Conservation (phyloP, 2,329 filamentous ascomycete genomes). For the Pyricularia sp. region DNA sequence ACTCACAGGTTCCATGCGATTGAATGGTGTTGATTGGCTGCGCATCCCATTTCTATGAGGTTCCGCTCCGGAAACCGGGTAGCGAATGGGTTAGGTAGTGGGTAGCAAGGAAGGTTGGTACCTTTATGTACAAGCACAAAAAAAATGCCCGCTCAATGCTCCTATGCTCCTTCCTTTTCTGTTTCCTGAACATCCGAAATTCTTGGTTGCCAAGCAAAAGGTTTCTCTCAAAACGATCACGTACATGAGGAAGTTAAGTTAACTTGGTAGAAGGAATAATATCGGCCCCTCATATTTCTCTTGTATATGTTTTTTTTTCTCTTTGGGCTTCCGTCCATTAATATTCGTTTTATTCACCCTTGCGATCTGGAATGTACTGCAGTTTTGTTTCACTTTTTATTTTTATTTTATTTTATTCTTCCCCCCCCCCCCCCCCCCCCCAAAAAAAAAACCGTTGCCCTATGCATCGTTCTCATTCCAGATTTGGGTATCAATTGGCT, state of each 20-base stretch:
- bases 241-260: neutral
- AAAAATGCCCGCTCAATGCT: neutral
- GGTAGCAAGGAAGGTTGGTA: neutral
- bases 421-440: too few species aligned
- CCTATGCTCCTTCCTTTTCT: neutral
- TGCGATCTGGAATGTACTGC: neutral
- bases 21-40: neutral
- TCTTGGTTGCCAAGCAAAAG: neutral
- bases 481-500: neutral
- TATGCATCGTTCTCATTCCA: neutral
- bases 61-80: neutral
- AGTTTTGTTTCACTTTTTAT: neutral
- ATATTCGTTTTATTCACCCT: neutral
- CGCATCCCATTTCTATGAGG: neutral
- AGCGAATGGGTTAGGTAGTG: neutral
- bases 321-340: too few species aligned
- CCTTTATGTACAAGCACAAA: neutral
- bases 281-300: too few species aligned
- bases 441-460: neutral
- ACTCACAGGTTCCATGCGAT: neutral
- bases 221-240: neutral
- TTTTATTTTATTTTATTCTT: neutral
- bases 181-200: neutral
- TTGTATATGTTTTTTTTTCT: too few species aligned
- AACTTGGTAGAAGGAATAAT: too few species aligned